Evolutionary conservation across 140 eudicot genomes (phyloP), one percentile per base, ranked within the genome.

Genomic region (Cichorium intybus): DNA sequence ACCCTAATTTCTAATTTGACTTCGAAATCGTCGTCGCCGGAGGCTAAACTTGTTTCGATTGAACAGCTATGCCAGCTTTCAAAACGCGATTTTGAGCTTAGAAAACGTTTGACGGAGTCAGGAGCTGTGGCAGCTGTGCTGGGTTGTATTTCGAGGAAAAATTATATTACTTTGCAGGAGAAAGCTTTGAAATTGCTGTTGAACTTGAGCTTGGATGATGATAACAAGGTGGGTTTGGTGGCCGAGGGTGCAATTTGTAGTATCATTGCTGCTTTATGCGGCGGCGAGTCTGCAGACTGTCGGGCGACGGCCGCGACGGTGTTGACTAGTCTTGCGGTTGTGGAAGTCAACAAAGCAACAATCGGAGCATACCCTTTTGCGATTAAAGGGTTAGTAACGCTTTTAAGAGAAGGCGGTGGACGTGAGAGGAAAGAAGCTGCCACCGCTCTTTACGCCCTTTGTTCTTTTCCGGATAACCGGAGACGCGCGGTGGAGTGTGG

Each of bases 261-360:
- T 2, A 35, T 93, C 1, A 75, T 93, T 10, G 76, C 69, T 27
- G 86, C 77, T 4, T 72, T 93, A 22, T 53, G 73, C 7, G 64
- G 76, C 50, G 93, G 90, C 0, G 69, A 29, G 41, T 69, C 69
- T 0, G 85, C 79, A 0, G 89, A 81, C 41, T 77, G 85, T 0
- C 56, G 97, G 5, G 99, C 99, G 52, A 73, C 86, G 41, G 99
- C 99, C 4, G 97, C 99, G 24, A 93, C 99, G 3, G 81, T 87
- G 56, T 24, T 93, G 74, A 93, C 99, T 0, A 88, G 97, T 67
- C 75, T 93, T 14, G 97, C 97, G 50, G 95, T 93, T 43, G 88
- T 93, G 79, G 97, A 93, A 43, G 99, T 93, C 8, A 93, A 93
- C 62, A 88, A 86, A 58, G 97, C 89, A 12, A 89, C 99, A 2